These are phyloP conservation scores for Trichoderma sp. DNA, from an alignment of 2,329 filamentous ascomycete genomes.

Conservation along the genomic window DNA sequence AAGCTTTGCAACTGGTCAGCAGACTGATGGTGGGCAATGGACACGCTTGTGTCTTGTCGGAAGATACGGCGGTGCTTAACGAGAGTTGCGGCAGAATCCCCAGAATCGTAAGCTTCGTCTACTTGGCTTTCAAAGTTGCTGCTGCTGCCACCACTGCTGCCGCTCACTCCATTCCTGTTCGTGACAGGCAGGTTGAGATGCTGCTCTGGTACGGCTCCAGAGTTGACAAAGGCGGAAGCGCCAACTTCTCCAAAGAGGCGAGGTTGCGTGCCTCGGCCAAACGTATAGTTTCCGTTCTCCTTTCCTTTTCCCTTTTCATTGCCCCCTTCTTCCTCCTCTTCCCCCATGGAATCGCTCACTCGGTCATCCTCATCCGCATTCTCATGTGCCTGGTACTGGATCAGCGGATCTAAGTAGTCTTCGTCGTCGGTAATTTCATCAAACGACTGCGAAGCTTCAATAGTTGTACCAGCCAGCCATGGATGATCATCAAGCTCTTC, in stretches of 20 bases:
- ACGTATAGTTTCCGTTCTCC: conserved; percentile 76
- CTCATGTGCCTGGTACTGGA: conserved; percentile 56
- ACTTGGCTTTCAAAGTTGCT: conserved; percentile 47
- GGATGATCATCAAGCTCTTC: conserved; percentile 65
- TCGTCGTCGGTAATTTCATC: conserved; percentile 63
- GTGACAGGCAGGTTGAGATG: conserved; percentile 48
- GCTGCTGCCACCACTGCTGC: conserved; percentile 35
- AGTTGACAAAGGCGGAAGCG: conserved; percentile 52
- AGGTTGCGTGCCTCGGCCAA: conserved; percentile 49
- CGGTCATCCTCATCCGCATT: conserved; percentile 34
- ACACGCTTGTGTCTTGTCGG: conserved; percentile 31
- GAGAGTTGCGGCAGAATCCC: conserved; percentile 35
- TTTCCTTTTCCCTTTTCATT: conserved; percentile 59
- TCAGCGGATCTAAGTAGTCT: conserved; percentile 44
- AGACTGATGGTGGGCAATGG: conserved; percentile 45
- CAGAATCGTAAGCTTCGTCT: conserved; percentile 45
- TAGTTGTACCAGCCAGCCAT: conserved; percentile 59
- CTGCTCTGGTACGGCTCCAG: conserved; percentile 48
- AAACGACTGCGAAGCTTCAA: conserved; percentile 46
- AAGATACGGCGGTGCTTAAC: conserved; percentile 27
- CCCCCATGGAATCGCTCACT: conserved; percentile 47
- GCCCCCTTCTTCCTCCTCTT: conserved; percentile 66
- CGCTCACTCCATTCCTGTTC: conserved; percentile 31
- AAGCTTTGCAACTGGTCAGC: conserved; percentile 51
- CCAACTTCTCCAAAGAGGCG: conserved; percentile 57